phyloP scores from a whole-genome alignment of 2,329 filamentous ascomycete genomes.

The Paraphoma sp. region DNA sequence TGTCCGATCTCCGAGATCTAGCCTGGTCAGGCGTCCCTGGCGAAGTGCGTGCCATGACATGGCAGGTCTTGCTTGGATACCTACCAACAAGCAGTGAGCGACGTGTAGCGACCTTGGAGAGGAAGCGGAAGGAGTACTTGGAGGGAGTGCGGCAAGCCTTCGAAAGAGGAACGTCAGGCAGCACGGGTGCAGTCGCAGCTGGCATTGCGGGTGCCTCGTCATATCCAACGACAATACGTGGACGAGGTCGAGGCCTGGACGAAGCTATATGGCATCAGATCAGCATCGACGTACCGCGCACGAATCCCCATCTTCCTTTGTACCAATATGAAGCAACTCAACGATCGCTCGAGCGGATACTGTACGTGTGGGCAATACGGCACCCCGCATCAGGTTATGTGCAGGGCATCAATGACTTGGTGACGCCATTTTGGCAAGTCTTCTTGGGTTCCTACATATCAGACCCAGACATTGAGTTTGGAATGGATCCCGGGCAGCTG shows the following conservation, averaged over 20 bases:
- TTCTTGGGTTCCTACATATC: constrained; percentile 94
- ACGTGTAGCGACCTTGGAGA: constrained; percentile 84
- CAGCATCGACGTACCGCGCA: constrained; percentile 95
- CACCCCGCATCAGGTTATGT: constrained; percentile 98
- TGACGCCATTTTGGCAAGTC: constrained; percentile 97
- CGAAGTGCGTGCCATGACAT: constrained; percentile 98
- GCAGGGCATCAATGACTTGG: constrained; percentile 97
- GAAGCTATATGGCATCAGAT: constrained; percentile 99
- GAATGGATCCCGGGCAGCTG: constrained; percentile 96
- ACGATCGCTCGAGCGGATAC: constrained; percentile 87
- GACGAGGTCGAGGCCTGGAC: constrained; percentile 78
- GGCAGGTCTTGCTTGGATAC: constrained; percentile 94
- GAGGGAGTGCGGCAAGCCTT: constrained; percentile 81
- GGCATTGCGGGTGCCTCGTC: constrained; percentile 57
- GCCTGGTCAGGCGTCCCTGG: constrained; percentile 95
- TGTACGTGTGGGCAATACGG: constrained; percentile 97
- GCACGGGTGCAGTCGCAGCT: constrained; percentile 55
- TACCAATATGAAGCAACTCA: constrained; percentile 98
- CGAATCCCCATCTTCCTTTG: constrained; percentile 92
- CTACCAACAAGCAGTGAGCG: constrained; percentile 96
- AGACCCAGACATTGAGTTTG: constrained; percentile 88
- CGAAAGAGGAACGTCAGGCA: constrained; percentile 58
- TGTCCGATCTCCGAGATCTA: constrained; percentile 80
- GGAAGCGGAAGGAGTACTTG: constrained; percentile 95
- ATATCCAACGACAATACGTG: constrained; percentile 58